phyloP scores from a whole-genome alignment of 2,329 filamentous ascomycete species.

The Cladophialophora bantiana region DNA sequence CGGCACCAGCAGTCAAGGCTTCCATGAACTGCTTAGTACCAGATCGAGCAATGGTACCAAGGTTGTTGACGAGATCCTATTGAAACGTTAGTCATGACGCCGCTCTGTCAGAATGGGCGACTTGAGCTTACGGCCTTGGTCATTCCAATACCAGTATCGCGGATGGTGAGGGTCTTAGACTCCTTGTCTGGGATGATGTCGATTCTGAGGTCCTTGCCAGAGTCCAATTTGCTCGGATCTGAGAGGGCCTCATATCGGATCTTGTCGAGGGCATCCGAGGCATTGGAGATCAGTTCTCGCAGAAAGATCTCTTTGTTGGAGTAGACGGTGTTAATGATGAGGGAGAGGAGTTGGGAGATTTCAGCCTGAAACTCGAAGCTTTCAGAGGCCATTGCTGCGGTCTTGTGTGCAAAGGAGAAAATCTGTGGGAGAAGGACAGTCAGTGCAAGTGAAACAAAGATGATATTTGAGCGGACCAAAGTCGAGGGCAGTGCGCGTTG shows the following conservation, averaged over 20 bases:
- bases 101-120: not conserved
- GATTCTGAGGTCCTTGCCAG: slow-evolving; percentile 96
- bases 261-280: slow-evolving; percentile 99
- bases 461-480: not conserved
- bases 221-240: slow-evolving; percentile 95
- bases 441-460: slow-evolving; percentile 19
- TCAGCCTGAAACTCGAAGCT: slow-evolving; percentile 99
- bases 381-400: slow-evolving; percentile 79
- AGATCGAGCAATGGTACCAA: slow-evolving; percentile 98
- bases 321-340: slow-evolving; percentile 99
- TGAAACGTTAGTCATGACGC: slow-evolving; percentile 48
- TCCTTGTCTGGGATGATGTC: slow-evolving; percentile 99
- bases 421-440: slow-evolving; percentile 24
- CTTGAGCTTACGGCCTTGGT: slow-evolving; percentile 89
- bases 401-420: slow-evolving; percentile 30
- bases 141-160: slow-evolving; percentile 99
- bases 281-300: slow-evolving; percentile 97
- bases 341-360: slow-evolving; percentile 99
- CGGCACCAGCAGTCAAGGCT: slow-evolving; percentile 94
- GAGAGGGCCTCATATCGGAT: slow-evolving; percentile 98
- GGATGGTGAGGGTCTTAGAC: slow-evolving; percentile 96
- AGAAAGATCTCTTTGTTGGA: slow-evolving; percentile 99
- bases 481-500: not conserved
- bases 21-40: slow-evolving; percentile 99
- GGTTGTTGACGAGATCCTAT: slow-evolving; percentile 98